Conservation (phyloP, 2,329 filamentous ascomycete species). For the Monosporascus sp. region DNA sequence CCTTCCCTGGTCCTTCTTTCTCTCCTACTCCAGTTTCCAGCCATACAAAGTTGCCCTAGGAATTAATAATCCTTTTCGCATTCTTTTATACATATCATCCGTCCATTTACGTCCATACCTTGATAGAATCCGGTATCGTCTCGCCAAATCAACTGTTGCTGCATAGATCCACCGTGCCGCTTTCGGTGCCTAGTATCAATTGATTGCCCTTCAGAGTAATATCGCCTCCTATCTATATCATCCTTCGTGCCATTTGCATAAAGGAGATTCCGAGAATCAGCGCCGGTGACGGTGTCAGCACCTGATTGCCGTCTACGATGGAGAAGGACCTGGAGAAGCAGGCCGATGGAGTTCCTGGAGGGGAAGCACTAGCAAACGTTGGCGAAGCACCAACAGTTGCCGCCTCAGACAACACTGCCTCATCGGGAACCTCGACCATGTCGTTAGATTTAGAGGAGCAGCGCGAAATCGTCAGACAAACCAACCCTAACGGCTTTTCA, state of each 20-base stretch:
- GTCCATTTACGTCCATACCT: neutral
- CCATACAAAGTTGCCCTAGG: neutral
- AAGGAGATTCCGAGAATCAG: no score
- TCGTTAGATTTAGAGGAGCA: slow-evolving; percentile 30
- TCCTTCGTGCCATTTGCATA: no score
- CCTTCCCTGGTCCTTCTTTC: neutral
- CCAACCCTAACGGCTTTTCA: slow-evolving; percentile 44
- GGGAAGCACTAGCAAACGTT: neutral
- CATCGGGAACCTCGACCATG: slow-evolving; percentile 13
- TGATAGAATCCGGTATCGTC: no score
- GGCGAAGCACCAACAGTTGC: neutral
- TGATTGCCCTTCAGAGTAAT: no score
- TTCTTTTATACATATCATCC: neutral
- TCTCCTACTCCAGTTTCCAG: neutral
- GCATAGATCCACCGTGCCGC: no score
- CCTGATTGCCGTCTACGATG: neutral
- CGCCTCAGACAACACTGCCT: slow-evolving; percentile 13
- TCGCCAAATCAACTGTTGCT: no score
- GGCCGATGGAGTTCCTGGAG: neutral
- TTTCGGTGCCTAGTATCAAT: no score
- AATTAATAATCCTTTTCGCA: no score
- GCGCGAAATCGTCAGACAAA: slow-evolving; percentile 35
- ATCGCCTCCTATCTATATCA: no score
- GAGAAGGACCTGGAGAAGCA: slow-evolving; percentile 5
- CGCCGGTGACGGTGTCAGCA: neutral